Evolutionary conservation across 805 yeast genomes (phyloP).

Genomic region (Zygoascus tannicola): DNA sequence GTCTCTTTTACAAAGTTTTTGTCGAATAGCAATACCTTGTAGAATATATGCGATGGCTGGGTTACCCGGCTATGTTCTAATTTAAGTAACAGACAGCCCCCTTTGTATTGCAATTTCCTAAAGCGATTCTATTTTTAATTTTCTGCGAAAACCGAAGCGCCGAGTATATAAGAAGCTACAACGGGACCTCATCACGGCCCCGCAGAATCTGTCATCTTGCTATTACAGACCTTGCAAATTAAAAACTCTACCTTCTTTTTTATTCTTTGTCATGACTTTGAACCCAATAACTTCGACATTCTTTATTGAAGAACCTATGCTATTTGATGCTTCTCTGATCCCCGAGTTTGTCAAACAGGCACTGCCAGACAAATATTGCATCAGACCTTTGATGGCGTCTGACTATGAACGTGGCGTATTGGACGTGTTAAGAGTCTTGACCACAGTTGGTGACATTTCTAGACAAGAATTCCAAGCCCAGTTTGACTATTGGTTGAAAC

Average conservation of each 20-base stretch:
- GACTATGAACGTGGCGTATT: constrained; percentile 61
- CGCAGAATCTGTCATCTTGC: too few species aligned
- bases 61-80: too few species aligned
- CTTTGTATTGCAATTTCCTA: neutral
- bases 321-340: constrained; percentile 21
- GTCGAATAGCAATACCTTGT: too few species aligned
- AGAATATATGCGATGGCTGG: too few species aligned
- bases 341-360: constrained; percentile 19
- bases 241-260: too few species aligned
- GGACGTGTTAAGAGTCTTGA: constrained; percentile 55
- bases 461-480: constrained; percentile 40
- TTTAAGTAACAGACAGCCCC: too few species aligned
- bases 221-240: too few species aligned
- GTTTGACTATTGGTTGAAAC: constrained; percentile 48
- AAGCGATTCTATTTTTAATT: neutral
- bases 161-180: too few species aligned
- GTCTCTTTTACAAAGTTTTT: too few species aligned
- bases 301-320: constrained; percentile 9
- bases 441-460: constrained; percentile 72
- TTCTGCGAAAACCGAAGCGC: too few species aligned
- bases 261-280: constrained; percentile 4
- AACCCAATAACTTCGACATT: neutral
- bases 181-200: too few species aligned
- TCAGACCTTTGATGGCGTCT: constrained; percentile 45
- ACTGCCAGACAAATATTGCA: constrained; percentile 55